These are phyloP conservation scores for Phaeosphaeria sp. DNA, from an alignment of 2,329 filamentous ascomycete genomes.

Conservation along the genomic window DNA sequence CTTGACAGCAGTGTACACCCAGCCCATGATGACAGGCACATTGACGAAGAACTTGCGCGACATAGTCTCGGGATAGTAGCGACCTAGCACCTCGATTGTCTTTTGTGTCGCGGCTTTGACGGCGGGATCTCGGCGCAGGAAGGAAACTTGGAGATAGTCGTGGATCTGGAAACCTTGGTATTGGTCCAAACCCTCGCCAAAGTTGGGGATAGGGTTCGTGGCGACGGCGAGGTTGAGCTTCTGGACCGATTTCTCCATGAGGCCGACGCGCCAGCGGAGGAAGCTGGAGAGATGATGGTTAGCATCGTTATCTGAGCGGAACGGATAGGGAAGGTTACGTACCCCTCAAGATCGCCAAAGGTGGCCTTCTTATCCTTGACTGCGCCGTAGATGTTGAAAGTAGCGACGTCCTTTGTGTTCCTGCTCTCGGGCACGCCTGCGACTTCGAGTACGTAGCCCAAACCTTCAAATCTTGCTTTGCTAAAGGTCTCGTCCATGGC, in stretches of 20 bases:
- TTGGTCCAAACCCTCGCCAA: constrained; percentile 70
- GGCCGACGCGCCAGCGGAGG: constrained; percentile 84
- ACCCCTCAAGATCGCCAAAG: constrained; percentile 84
- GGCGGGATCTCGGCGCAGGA: constrained; percentile 78
- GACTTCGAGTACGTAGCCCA: constrained; percentile 84
- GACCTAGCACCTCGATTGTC: constrained; percentile 81
- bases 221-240: constrained; percentile 74
- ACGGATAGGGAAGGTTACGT: constrained; percentile 15
- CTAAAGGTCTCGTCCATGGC: constrained; percentile 68
- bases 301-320: not conserved
- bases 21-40: constrained; percentile 89
- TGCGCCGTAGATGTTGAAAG: constrained; percentile 92
- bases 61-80: constrained; percentile 87
- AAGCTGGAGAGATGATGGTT: constrained; percentile 66
- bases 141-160: constrained; percentile 88
- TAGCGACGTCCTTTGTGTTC: constrained; percentile 71
- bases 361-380: constrained; percentile 82
- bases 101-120: constrained; percentile 79
- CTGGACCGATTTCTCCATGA: constrained; percentile 86
- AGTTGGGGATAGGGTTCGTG: constrained; percentile 73
- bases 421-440: constrained; percentile 59
- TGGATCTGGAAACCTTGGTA: constrained; percentile 94
- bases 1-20: constrained; percentile 61
- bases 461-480: constrained; percentile 72
- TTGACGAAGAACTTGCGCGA: constrained; percentile 96